Evolutionary conservation across 441 rosid species (phyloP), one percentile per base, ranked within the genome.

Genomic region (Rhodomyrtus psidioides): DNA sequence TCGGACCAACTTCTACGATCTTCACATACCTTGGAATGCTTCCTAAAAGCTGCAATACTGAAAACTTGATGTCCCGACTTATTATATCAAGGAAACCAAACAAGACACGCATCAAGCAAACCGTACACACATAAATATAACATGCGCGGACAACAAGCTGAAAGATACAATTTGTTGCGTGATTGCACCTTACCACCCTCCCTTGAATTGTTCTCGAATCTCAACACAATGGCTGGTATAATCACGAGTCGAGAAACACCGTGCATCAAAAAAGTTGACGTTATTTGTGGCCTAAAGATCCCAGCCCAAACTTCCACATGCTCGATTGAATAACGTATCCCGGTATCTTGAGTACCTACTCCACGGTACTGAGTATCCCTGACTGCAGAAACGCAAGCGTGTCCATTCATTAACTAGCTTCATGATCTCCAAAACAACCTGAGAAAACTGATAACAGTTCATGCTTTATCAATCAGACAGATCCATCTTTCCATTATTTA

Each of bases 1-100:
- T 92, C 1, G 93, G 92, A 82, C 94, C 92, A 87, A 92, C 94
- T 89, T 92, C 92, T 70, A 92, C 92, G 12, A 92, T 90, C 90
- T 90, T 91, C 70, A 92, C 93, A 85, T 62, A 87, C 26, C 74
- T 74, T 7, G 94, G 92, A 53, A 92, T 84, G 53, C 85, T 86
- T 87, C 83, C 59, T 17, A 86, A 89, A 82, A 87, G 82, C 93
- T 92, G 91, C 82, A 88, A 62, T 70, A 46, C 26, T 12, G 27
- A 82, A n/a, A 46, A 5, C 62, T 39, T 55, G n/a, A 60, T n/a
- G 6, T 53, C 70, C 44, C 10, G 49, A 65, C 49, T 70, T 34
- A 70, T 19, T 39, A 70, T 39, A 70, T 34, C 49, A 70, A 70
- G 79, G 49, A 70, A 15, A 70, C 14, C n/a, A 70, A 30, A 39